A percentile compares a stretch with the other conserved stretches of the same genome.
These are phyloP conservation scores for Colletotrichum sp. DNA, from an alignment of 2,329 filamentous ascomycete species.

Conservation along the genomic window DNA sequence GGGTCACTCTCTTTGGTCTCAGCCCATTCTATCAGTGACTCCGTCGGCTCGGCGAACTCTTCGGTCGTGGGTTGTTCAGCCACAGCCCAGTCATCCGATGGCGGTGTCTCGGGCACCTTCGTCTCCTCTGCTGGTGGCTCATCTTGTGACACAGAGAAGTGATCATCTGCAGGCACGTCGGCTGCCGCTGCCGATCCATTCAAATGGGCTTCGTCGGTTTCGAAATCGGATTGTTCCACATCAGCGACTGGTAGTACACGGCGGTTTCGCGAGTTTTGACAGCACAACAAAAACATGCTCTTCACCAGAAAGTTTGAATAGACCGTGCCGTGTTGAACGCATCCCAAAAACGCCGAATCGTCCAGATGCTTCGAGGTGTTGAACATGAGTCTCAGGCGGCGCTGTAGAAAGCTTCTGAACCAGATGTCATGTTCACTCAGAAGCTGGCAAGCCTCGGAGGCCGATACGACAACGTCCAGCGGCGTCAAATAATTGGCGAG, in stretches of 20 bases:
- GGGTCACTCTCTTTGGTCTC: too few relatives aligned
- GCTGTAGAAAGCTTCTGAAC: background rate
- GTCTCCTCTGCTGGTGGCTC: background rate
- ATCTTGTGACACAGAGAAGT: fast-evolving
- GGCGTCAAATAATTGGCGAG: background rate
- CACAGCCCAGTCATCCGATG: background rate
- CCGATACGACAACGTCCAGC: background rate
- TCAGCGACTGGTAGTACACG: fast-evolving
- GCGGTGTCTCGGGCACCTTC: background rate
- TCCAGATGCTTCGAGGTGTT: background rate
- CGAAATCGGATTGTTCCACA: background rate
- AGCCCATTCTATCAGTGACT: too few relatives aligned
- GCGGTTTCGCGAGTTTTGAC: background rate
- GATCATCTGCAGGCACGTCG: background rate
- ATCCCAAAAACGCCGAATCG: background rate
- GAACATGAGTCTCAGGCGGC: background rate
- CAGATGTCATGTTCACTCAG: background rate
- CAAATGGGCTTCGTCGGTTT: background rate
- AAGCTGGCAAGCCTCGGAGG: background rate
- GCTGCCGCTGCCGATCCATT: background rate
- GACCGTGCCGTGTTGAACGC: background rate
- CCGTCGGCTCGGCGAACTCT: background rate
- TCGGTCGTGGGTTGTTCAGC: background rate
- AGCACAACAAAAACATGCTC: background rate
- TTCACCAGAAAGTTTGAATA: background rate